Base-by-base conservation (phyloP, 495 filamentous ascomycete species). In the Tuber indicum region DNA sequence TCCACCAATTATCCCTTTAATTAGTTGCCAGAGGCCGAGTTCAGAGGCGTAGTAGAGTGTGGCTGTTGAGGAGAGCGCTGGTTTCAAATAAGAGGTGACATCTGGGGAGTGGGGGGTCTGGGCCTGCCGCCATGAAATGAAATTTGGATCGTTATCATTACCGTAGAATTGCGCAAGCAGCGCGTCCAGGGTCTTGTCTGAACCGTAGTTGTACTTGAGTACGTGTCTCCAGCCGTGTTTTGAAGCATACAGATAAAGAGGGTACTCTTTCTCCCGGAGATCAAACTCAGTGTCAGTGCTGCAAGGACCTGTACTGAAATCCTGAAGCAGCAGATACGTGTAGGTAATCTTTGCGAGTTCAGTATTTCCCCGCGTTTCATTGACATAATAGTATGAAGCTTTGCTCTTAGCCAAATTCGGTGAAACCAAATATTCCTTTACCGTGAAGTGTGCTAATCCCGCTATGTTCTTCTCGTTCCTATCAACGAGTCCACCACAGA, bases 381-480 rank as follows among this genome's bases (percentile, higher is more conserved):
- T 9, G 36, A 74, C 45, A 32, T 49, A 12, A 39, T 76, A 80
- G 21, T 49, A 70, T 4, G 47, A 70, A 26, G 74, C 77, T 69
- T 32, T 58, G 7, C 73, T 70, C 2, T 43, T 32, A 2, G n/a
- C 47, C 32, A 77, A 69, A 32, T 70, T 44, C 23, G 71, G 62
- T 7, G 82, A 82, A 21, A 70, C 75, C 17, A 84, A 71, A 52
- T 82, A 84, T 74, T 84, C 81, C 47, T 78, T 75, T 23, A 84
- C 81, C 58, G 83, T 81, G 71, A 84, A 84, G 47, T 84, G 83
- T 7, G 83, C 79, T 72, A 84, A 79, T 39, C 39, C 74, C 0
- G 2, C 71, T 21, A 77, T 44, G 1, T 73, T 42, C 7, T 14
- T 58, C 9, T 36, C n/a, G 9, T 43, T 49, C 72, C 44, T 32